Conservation (phyloP, 768 basidiomycete genomes). For the Tulasnella sp. region DNA sequence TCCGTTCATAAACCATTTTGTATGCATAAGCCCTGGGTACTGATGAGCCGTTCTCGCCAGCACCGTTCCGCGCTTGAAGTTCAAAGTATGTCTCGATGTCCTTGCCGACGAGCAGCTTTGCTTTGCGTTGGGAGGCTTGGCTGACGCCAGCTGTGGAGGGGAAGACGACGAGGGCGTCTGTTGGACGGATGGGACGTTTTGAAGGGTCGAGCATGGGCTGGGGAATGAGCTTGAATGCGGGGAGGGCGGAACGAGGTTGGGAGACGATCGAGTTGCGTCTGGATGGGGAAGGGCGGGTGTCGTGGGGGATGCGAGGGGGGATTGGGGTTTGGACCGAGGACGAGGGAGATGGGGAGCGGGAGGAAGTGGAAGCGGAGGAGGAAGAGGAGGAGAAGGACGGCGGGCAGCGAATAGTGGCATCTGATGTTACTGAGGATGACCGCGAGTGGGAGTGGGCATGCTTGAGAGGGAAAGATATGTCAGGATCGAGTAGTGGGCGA, state of each 20-base stretch:
- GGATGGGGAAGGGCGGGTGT: conserved; percentile 14
- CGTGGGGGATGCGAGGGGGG: conserved; percentile 37
- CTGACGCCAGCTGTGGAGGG: conserved; percentile 11
- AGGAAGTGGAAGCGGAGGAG: conserved; percentile 42
- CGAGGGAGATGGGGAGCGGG: conserved; percentile 51
- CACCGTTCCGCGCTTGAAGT: neutral
- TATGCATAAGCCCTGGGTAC: conserved; percentile 18
- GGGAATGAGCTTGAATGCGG: conserved; percentile 27
- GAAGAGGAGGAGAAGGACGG: conserved; percentile 47
- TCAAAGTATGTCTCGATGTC: conserved; percentile 21
- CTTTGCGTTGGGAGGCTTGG: conserved; percentile 15
- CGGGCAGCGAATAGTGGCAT: conserved; percentile 37
- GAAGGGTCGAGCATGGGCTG: conserved; percentile 25
- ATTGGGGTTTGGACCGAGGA: conserved; percentile 62
- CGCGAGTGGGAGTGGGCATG: conserved; percentile 34
- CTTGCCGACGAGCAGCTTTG: conserved; percentile 19
- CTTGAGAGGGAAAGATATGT: neutral
- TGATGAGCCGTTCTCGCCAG: neutral
- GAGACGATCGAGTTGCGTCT: conserved; percentile 14
- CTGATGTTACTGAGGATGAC: conserved; percentile 35
- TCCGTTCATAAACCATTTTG: conserved; percentile 16
- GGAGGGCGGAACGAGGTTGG: neutral
- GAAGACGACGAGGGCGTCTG: conserved; percentile 26
- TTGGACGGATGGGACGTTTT: conserved; percentile 17
- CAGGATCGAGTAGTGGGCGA: neutral